Evolutionary conservation across 306 rosid genomes (phyloP).

Genomic region (Vigna radiata): DNA sequence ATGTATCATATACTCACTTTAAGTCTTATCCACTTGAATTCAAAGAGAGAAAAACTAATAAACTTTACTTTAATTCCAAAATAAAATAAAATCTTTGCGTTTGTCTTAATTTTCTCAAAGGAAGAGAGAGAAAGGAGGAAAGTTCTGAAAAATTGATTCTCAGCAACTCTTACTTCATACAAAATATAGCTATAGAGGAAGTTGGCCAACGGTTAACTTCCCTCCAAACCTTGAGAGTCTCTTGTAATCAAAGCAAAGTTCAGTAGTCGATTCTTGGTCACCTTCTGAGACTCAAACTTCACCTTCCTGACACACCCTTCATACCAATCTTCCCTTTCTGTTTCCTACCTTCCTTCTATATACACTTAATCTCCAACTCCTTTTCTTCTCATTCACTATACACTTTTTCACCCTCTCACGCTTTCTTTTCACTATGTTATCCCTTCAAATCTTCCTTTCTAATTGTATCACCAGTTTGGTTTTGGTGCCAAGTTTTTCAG

Average conservation of each 20-base stretch:
- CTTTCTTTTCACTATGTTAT: constrained; percentile 15
- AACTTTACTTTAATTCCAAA: constrained; percentile 21
- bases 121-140: constrained; percentile 34
- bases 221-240: constrained; percentile 70
- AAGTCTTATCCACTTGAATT: constrained; percentile 54
- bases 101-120: constrained; percentile 48
- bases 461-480: constrained; percentile 10
- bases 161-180: constrained; percentile 71
- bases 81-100: constrained; percentile 33
- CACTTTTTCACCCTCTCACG: constrained; percentile 16
- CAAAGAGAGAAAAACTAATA: constrained; percentile 32
- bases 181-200: constrained; percentile 58
- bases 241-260: constrained; percentile 81
- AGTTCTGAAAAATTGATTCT: constrained; percentile 54
- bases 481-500: constrained; percentile 34
- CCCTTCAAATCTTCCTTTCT: constrained; percentile 33
- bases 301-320: constrained; percentile 74
- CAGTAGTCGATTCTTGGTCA: constrained; percentile 67
- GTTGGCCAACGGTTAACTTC: constrained; percentile 93
- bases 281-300: constrained; percentile 75
- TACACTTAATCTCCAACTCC: constrained; percentile 18
- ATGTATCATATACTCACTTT: constrained; percentile 41
- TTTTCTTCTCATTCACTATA: constrained; percentile 42
- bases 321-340: constrained; percentile 54
- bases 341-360: constrained; percentile 46